A percentile compares a stretch with the other conserved stretches of the same genome.
Conservation (phyloP, 1,139 yeast species). For the Insectozyma bohioensis region DNA sequence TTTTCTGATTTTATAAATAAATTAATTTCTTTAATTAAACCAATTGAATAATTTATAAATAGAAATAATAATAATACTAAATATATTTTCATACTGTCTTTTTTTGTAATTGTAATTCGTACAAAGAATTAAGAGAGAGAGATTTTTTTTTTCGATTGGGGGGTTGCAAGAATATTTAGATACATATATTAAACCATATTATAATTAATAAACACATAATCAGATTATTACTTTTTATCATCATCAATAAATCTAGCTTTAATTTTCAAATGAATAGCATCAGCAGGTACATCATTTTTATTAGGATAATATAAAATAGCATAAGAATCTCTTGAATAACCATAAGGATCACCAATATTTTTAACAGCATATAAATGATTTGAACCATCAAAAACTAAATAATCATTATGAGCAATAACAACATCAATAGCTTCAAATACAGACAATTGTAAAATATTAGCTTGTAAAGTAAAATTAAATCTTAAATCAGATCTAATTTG, state of each 20-base stretch:
- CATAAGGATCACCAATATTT: conserved; percentile 41
- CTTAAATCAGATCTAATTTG: neutral
- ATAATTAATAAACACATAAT: no score
- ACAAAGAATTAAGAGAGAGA: no score
- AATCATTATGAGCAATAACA: neutral
- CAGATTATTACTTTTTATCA: no score
- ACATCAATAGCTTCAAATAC: neutral
- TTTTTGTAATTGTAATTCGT: no score
- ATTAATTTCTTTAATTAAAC: conserved; percentile 4
- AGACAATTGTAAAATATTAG: neutral
- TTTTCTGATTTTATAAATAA: conserved; percentile 23
- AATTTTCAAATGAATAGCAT: conserved; percentile 13
- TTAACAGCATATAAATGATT: conserved; percentile 36
- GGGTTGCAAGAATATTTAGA: neutral
- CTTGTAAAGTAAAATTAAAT: neutral
- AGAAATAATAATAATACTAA: no score
- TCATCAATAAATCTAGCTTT: neutral
- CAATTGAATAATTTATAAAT: no score
- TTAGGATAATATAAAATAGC: conserved; percentile 19
- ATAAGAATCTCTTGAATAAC: conserved; percentile 26
- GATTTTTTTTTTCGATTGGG: no score
- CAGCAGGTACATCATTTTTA: conserved; percentile 14
- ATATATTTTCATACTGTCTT: no score
- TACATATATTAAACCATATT: neutral
- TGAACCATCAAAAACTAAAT: conserved; percentile 23